phyloP scores from a whole-genome alignment of 2,329 filamentous ascomycete genomes.

The Diaporthe sp. region DNA sequence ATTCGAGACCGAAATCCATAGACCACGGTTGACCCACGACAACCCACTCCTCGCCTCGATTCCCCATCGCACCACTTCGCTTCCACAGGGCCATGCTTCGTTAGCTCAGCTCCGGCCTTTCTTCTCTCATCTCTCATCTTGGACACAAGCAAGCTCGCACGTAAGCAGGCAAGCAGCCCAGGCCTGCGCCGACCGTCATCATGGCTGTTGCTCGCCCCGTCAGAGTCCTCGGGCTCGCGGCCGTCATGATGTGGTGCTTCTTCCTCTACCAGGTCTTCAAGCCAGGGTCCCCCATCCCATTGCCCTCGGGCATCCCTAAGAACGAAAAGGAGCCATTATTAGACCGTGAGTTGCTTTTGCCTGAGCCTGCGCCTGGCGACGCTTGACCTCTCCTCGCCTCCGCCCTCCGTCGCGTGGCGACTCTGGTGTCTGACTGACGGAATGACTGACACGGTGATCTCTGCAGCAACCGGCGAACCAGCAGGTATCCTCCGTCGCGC shows the following conservation, averaged over 20 bases:
- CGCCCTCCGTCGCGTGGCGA: neutral
- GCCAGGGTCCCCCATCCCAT: slow-evolving; percentile 59
- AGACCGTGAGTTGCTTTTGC: slow-evolving; percentile 75
- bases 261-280: slow-evolving; percentile 82
- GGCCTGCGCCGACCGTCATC: slow-evolving; percentile 47
- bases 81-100: slow-evolving; percentile 39
- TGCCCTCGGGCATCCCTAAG: slow-evolving; percentile 56
- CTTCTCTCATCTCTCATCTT: slow-evolving; percentile 14
- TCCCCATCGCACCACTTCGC: slow-evolving; percentile 33
- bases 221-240: slow-evolving; percentile 80
- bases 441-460: neutral
- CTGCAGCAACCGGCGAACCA: slow-evolving; percentile 84
- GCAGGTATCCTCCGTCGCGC: slow-evolving; percentile 81
- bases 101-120: slow-evolving; percentile 28
- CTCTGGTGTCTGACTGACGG: neutral
- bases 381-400: neutral
- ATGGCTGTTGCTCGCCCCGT: slow-evolving; percentile 92
- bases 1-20: slow-evolving; percentile 32
- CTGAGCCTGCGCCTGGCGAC: slow-evolving; percentile 17
- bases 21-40: slow-evolving; percentile 28
- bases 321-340: slow-evolving; percentile 84
- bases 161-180: slow-evolving; percentile 5
- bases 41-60: slow-evolving; percentile 25
- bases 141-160: slow-evolving; percentile 27
- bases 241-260: slow-evolving; percentile 81